Evolutionary conservation across 495 filamentous ascomycete species (phyloP).

Genomic region (Hyaloscypha hepaticicola): DNA sequence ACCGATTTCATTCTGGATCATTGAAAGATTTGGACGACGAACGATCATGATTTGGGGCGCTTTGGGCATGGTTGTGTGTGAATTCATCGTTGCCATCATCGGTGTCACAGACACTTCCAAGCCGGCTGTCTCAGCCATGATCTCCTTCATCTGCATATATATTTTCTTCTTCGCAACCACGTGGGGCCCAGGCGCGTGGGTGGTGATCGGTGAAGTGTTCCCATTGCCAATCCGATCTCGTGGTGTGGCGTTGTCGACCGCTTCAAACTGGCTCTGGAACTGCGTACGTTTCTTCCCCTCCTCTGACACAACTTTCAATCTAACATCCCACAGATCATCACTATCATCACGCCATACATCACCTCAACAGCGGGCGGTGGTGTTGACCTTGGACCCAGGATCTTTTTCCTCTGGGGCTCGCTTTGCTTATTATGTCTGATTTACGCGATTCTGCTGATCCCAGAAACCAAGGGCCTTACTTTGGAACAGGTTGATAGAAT

Average conservation of each 20-base stretch:
- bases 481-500: conserved; percentile 89
- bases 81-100: conserved; percentile 80
- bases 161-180: conserved; percentile 78
- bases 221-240: conserved; percentile 79
- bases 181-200: conserved; percentile 72
- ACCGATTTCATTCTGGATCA: conserved; percentile 75
- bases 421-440: conserved; percentile 64
- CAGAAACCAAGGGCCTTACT: conserved; percentile 75
- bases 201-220: conserved; percentile 84
- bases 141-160: conserved; percentile 68
- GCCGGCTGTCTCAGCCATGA: conserved; percentile 61
- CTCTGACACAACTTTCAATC: conserved; percentile 17
- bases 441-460: conserved; percentile 77
- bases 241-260: conserved; percentile 75
- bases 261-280: conserved; percentile 89
- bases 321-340: conserved; percentile 25
- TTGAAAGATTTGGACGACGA: conserved; percentile 79
- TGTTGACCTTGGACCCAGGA: conserved; percentile 61
- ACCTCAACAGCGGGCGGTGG: conserved; percentile 24
- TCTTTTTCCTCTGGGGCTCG: conserved; percentile 79
- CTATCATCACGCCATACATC: conserved; percentile 34
- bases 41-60: conserved; percentile 76
- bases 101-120: conserved; percentile 48
- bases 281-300: neutral
- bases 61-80: conserved; percentile 74